Conservation (phyloP, 805 yeast species). For the Helenozyma rhizophorensis region DNA sequence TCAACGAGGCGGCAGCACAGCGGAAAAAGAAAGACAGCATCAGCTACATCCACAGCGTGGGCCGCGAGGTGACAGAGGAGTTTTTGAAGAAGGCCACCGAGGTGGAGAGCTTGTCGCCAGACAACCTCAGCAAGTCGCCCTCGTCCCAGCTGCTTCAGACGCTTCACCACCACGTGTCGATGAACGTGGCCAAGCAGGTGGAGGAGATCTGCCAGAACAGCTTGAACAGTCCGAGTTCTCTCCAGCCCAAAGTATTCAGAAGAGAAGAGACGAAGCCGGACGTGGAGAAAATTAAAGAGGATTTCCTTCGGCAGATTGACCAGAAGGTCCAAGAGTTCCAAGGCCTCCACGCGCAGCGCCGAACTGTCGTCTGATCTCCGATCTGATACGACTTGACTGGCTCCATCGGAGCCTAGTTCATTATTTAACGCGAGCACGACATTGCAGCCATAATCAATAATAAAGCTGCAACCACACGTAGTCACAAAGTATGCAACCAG, state of each 20-base stretch:
- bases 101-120: constrained; percentile 18
- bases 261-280: constrained; percentile 1
- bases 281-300: constrained; percentile 19
- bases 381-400: too few relatives aligned
- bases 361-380: too few relatives aligned
- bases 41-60: constrained; percentile 28
- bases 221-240: constrained; percentile 5
- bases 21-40: constrained; percentile 3
- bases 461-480: too few relatives aligned
- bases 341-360: constrained; percentile 7
- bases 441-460: too few relatives aligned
- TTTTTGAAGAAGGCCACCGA: constrained; percentile 30
- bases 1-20: too few relatives aligned
- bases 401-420: too few relatives aligned
- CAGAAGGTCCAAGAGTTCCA: constrained; percentile 20
- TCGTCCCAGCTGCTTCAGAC: constrained; percentile 15
- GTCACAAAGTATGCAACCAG: too few relatives aligned
- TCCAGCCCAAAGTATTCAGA: constrained; percentile 1
- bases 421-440: too few relatives aligned
- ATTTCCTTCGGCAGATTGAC: constrained; percentile 25
- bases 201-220: constrained; percentile 11
- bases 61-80: constrained; percentile 29
- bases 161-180: constrained; percentile 27
- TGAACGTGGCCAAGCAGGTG: constrained; percentile 28
- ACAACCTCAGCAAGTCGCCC: constrained; percentile 5